Evolutionary conservation across 2,329 filamentous ascomycete genomes (phyloP), one percentile per base, ranked within the genome.

Genomic region (Anisogramma anomala): DNA sequence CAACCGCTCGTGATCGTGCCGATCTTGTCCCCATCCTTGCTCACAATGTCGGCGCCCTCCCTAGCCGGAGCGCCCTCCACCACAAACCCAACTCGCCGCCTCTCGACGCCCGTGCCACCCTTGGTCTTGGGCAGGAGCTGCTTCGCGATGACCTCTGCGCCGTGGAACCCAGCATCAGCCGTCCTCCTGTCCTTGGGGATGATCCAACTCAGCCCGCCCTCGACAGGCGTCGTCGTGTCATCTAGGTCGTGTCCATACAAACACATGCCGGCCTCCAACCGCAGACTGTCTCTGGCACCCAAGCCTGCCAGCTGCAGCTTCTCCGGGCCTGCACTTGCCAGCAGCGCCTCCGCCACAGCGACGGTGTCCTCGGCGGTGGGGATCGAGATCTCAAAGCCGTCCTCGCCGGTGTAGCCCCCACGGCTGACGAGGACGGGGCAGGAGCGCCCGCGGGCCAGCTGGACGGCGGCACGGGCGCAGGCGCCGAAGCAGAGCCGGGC

Each of bases 231-330:
- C 14, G 70, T 77, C n/a, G 62, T 60, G 57, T 94, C 89, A 58
- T 93, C 79, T 27, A 98, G 74, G 60, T 98, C 91, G 64, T 96
- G 86, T n/a, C 91, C 91, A 65, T 98, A 98, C n/a, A 98, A 73
- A 62, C 91, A 98, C 89, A 98, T 94, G 47, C 91, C 91, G 0
- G 91, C 91, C 66, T 98, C 91, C 22, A 98, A 77, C 34, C 91
- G 80, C 45, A 98, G 76, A 47, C 83, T 93, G 62, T 98, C 91
- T 49, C 91, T 77, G 2, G 91, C 86, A 8, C 88, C 91, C 0
- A 98, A 74, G 3, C 91, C 91, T 2, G 89, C 87, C 33, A 94
- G 74, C 55, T 82, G 81, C 13, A 94, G 68, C 38, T 62, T 64
- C 48, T 72, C 69, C 3, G 69, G 62, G 9, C 79, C 75, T 19